These are phyloP conservation scores for Talaromyces thailandensis DNA, from an alignment of 495 filamentous ascomycete species.

Conservation along the genomic window DNA sequence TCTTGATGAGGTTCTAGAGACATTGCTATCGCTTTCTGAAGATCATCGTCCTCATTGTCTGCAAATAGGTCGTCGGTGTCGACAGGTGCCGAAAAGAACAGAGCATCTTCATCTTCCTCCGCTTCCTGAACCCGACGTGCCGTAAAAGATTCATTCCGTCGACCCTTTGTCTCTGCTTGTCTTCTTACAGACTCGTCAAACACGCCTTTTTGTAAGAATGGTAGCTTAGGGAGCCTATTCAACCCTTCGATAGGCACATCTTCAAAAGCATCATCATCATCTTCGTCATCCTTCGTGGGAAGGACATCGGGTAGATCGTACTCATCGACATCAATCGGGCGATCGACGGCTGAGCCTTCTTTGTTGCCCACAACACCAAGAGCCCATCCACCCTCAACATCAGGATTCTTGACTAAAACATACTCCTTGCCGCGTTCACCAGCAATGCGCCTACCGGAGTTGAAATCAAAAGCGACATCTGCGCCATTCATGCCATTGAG, in stretches of 20 bases:
- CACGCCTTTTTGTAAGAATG: conserved; percentile 27
- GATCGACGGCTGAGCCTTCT: conserved; percentile 60
- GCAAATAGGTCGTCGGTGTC: conserved; percentile 33
- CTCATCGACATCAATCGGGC: conserved; percentile 84
- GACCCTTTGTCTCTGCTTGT: conserved; percentile 29
- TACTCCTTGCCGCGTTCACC: conserved; percentile 90
- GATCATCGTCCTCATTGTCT: conserved; percentile 60
- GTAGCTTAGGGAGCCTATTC: conserved; percentile 71
- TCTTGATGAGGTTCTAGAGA: conserved; percentile 43
- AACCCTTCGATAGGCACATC: conserved; percentile 93
- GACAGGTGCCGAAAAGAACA: conserved; percentile 55
- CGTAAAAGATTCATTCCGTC: conserved; percentile 17
- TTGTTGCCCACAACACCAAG: conserved; percentile 87
- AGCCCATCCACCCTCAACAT: conserved; percentile 94
- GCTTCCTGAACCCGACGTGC: conserved; percentile 9
- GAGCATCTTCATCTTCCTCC: conserved; percentile 35
- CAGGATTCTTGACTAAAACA: conserved; percentile 88
- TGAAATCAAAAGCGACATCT: conserved; percentile 53
- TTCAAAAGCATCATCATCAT: conserved; percentile 71
- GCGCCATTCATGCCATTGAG: conserved; percentile 80
- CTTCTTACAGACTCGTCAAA: conserved; percentile 29
- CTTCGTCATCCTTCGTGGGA: conserved; percentile 43
- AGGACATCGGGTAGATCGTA: conserved; percentile 41
- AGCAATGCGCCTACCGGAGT: conserved; percentile 61
- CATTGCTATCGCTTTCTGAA: conserved; percentile 73